Base-by-base conservation (phyloP, 2,329 filamentous ascomycete genomes). In the Aspergillaceae sp. region DNA sequence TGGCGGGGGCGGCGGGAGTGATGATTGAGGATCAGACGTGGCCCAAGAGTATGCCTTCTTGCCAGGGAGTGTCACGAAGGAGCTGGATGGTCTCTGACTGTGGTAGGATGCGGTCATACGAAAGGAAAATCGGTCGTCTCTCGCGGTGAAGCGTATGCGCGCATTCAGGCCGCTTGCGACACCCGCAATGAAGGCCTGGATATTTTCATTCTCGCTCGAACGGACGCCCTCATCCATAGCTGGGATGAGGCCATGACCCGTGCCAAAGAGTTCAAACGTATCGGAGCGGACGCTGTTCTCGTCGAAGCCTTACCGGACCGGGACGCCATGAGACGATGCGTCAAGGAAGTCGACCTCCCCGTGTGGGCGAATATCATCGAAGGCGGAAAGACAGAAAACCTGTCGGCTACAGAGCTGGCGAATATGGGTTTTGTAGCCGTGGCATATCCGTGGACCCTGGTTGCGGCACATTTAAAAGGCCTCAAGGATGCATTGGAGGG, bases 21-120 rank as follows among this genome's bases (percentile, higher is more conserved):
- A 68, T 67, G 69, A 71, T 75, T 45, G 72, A 74, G 46, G 71
- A 74, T 45, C 72, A 74, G 49, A 71, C 68, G 1, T 75, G 71
- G 71, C 71, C 72, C 5, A 74, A 75, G 46, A 56, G 72, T 74
- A 46, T 51, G 64, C 19, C 26, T 30, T 34, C 26, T 33, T 38
- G n/a, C 7, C 9, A 34, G 33, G 8, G 4, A 4, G 33, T 4
- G 33, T 34, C n/a, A n/a, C 9, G 33, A 10, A 9, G 7, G n/a
- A 34, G 9, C 9, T n/a, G 9, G 19, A 40, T 40, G 36, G 4
- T 10, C n/a, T 8, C 8, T 46, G 6, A 19, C 19, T 19, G 19
- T 19, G 38, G 4, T 29, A 71, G 66, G 67, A n/a, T 71, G 68
- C 35, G 67, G 67, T 2, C 72, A 75, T 48, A 74, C 70, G 0